Base-by-base conservation (phyloP, 768 basidiomycete species). In the Naematelia encephala region DNA sequence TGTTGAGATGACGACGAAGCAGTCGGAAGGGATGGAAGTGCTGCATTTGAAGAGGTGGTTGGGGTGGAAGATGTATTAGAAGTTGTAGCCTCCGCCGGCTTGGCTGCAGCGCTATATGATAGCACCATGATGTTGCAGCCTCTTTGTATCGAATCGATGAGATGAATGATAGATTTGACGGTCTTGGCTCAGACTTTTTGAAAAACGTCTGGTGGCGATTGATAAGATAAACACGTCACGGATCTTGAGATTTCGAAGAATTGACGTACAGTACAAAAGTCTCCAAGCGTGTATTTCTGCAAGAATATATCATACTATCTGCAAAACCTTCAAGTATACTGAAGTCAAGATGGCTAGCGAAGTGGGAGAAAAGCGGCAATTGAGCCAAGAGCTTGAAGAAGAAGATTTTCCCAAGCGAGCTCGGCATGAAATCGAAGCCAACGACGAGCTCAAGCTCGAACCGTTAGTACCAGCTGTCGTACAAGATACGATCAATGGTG, bases 71-170 rank as follows among this genome's bases (percentile, higher is more conserved):
- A 2, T 19, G 49, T 26, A 16, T 28, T 39, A 14, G 29, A 29
- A 19, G 57, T 57, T 16, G 64, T 61, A 2, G 53, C 51, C 23
- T 59, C 57, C 1, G 59, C 52, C 8, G 60, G 59, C 34, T 60
- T 55, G 22, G 68, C 68, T 42, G 61, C 54, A 25, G 68, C 56
- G 61, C 71, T 72, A 46, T 68, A 72, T 12, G 71, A 72, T 1
- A 69, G 45, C 22, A 59, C 68, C 71, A 72, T 72, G 16, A 3
- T 56, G 56, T 39, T 8, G 34, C 8, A n/a, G n/a, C n/a, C n/a
- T n/a, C n/a, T n/a, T n/a, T n/a, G n/a, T n/a, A n/a, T n/a, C n/a
- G n/a, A n/a, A n/a, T n/a, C n/a, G 34, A 39, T 39, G 34, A 8
- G 8, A 39, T 39, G 34, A 16, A 8, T 39, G 34, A n/a, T n/a